A percentile compares a stretch with the other conserved stretches of the same genome.
Evolutionary conservation across 257 asterid genomes (phyloP).

Genomic region (Gentiana straminea): DNA sequence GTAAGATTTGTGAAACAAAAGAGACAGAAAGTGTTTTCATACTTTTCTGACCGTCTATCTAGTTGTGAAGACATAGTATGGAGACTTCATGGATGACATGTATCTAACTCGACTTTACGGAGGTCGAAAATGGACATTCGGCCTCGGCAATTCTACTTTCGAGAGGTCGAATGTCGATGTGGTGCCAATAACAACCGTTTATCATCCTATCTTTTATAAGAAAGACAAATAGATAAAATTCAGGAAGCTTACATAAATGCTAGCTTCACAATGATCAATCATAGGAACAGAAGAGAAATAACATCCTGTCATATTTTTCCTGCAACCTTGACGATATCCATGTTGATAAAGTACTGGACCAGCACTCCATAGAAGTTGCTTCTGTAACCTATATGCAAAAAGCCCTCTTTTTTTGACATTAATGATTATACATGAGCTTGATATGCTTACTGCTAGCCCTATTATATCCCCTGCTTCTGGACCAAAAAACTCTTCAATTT

Average conservation of each 20-base stretch:
- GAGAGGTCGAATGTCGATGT: too few species aligned
- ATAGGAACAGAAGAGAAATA: conserved; percentile 63
- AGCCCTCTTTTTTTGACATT: conserved; percentile 62
- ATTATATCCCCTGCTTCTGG: conserved; percentile 51
- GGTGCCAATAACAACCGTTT: too few species aligned
- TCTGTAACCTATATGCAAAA: conserved; percentile 51
- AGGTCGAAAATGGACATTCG: too few species aligned
- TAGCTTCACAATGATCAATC: conserved; percentile 92
- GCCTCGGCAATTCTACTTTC: too few species aligned
- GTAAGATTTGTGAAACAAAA: too few species aligned
- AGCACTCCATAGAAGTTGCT: conserved; percentile 70
- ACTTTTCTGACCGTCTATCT: too few species aligned
- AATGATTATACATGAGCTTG: conserved; percentile 52
- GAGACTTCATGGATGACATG: too few species aligned
- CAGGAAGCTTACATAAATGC: conserved; percentile 49
- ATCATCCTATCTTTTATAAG: background rate
- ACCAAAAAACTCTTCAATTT: conserved; percentile 61
- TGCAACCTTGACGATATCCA: conserved; percentile 87
- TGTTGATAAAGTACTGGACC: conserved; percentile 73
- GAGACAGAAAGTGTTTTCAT: too few species aligned
- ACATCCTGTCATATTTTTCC: conserved; percentile 48
- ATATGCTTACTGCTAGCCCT: conserved; percentile 65
- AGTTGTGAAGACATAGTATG: too few species aligned
- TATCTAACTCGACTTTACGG: too few species aligned
- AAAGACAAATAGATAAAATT: background rate